Conservation (phyloP, 106 monocot genomes). For the Platanthera zijinensis region DNA sequence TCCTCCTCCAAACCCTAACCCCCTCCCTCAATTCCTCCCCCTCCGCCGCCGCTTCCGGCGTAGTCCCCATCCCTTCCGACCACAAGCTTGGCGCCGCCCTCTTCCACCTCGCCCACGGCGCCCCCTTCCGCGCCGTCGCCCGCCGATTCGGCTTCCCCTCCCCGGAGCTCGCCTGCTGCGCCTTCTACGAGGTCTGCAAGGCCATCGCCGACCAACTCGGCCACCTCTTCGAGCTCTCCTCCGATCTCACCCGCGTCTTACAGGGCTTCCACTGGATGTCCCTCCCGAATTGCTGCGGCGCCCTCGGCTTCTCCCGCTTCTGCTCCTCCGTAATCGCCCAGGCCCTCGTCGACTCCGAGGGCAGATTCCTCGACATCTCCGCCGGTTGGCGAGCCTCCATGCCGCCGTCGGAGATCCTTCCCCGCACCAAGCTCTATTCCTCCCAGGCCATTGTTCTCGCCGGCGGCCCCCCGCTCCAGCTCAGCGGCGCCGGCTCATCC, state of each 20-base stretch:
- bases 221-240: constrained; percentile 48
- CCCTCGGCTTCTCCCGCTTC: constrained; percentile 47
- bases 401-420: constrained; percentile 42
- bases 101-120: constrained; percentile 67
- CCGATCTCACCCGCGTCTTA: constrained; percentile 23
- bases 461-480: constrained; percentile 8
- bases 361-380: constrained; percentile 72
- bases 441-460: constrained; percentile 12
- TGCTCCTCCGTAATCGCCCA: constrained; percentile 34
- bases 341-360: constrained; percentile 68
- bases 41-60: constrained; percentile 3
- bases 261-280: constrained; percentile 41
- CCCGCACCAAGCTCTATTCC: constrained; percentile 30
- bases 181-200: constrained; percentile 60
- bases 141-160: constrained; percentile 43
- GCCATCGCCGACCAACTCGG: constrained; percentile 39
- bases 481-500: constrained; percentile 8
- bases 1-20: constrained; percentile 55
- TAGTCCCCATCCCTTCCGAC: constrained; percentile 34
- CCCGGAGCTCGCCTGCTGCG: constrained; percentile 40
- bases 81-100: constrained; percentile 67
- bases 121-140: constrained; percentile 29
- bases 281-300: constrained; percentile 68
- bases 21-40: constrained; percentile 25
- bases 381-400: constrained; percentile 66